A percentile compares a stretch with the other conserved stretches of the same genome.
Evolutionary conservation across 371 early-diverging fungal species (phyloP).

Genomic region (Mortierella sp.): DNA sequence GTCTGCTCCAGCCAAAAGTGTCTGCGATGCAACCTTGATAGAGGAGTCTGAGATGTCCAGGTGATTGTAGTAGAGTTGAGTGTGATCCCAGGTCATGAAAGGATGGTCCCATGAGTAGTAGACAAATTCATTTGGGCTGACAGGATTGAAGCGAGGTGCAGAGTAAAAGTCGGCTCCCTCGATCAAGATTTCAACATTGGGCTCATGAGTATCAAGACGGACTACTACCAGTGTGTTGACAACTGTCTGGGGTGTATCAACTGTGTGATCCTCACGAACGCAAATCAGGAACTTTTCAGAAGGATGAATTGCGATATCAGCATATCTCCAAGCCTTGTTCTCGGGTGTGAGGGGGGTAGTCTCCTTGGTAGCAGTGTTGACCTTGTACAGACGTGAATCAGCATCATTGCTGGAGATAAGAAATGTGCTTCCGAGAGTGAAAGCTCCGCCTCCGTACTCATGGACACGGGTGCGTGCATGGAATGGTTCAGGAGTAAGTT

Average conservation of each 20-base stretch:
- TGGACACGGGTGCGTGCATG: slow-evolving; percentile 74
- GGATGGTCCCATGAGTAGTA: slow-evolving; percentile 81
- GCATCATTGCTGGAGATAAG: slow-evolving; percentile 74
- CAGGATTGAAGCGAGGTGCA: slow-evolving; percentile 65
- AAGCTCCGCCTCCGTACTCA: slow-evolving; percentile 82
- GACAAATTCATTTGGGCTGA: slow-evolving; percentile 58
- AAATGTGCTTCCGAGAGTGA: slow-evolving; percentile 66
- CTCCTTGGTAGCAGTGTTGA: slow-evolving; percentile 51
- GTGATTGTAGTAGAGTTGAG: slow-evolving; percentile 65
- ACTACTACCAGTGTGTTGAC: slow-evolving; percentile 71
- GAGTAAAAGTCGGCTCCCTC: slow-evolving; percentile 77
- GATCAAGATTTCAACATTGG: slow-evolving; percentile 63
- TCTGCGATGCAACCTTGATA: slow-evolving; percentile 39
- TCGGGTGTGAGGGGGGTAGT: slow-evolving; percentile 63
- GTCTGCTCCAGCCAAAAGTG: slow-evolving; percentile 61
- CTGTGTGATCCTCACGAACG: slow-evolving; percentile 76
- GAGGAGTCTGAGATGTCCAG: slow-evolving; percentile 34
- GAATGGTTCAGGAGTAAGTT: slow-evolving; percentile 57
- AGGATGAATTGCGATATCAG: slow-evolving; percentile 70
- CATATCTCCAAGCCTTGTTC: slow-evolving; percentile 67
- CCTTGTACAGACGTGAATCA: slow-evolving; percentile 68
- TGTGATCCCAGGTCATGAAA: slow-evolving; percentile 86
- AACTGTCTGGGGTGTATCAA: slow-evolving; percentile 71
- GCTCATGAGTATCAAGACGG: slow-evolving; percentile 54
- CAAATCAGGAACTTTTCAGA: slow-evolving; percentile 65